Base-by-base conservation (phyloP, 441 rosid genomes). In the Populus hybrid region DNA sequence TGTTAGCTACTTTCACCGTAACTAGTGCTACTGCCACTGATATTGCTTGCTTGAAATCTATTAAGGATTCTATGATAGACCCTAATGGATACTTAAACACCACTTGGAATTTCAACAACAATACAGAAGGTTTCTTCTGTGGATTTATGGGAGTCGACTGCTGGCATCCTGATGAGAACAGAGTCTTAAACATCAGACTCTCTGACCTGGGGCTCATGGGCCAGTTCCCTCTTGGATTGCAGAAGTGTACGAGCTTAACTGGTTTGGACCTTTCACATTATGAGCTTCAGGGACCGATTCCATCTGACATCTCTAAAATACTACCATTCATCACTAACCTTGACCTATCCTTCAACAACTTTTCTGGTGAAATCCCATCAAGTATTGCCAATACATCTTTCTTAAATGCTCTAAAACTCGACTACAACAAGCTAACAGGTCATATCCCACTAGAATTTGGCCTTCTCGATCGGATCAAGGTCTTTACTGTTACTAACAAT, bases 141-240 rank as follows among this genome's bases (percentile, higher is more conserved):
- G 4, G 1, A 1, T 89, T 89, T 61, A 3, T 0, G 1, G 90
- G 90, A 18, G 78, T 85, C 1, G 77, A 61, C 0, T 82, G 83
- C 36, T 84, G 81, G 84, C 74, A 70, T 66, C 18, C 40, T 14
- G 59, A 69, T 36, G 83, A 74, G 76, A 81, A 79, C 71, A 28
- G 30, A 28, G 30, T 28, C 30, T 2, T 28, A 28, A 28, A 28
- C 4, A 2, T 28, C 30, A 28, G 38, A 7, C 83, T 89, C 65
- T 3, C 64, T 30, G 68, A 75, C 69, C 78, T 76, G 81, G 79
- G 83, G 23, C 86, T 89, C 6, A 71, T 75, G 61, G 89, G 89
- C 12, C 72, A 81, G 74, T 85, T 90, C 72, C 93, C 90, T 6
- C 78, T 0, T 0, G 89, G 86, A 2, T 6, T 88, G 3, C 21